Evolutionary conservation across 2,329 filamentous ascomycete genomes (phyloP).

Genomic region (Didymella exigua): DNA sequence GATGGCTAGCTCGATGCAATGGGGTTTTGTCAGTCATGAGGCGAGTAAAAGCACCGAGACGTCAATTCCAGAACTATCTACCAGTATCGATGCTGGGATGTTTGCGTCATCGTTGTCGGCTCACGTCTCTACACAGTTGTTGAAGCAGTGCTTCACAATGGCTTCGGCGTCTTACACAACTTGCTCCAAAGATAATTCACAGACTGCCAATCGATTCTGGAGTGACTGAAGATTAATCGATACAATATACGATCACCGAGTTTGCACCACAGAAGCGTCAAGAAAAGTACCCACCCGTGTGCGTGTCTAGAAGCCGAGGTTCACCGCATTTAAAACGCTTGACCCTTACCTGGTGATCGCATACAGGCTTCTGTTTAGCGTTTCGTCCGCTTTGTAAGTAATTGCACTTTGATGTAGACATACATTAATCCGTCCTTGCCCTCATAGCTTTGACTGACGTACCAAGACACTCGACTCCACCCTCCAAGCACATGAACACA

Average conservation of each 20-base stretch:
- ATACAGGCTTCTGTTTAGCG: constrained; percentile 5
- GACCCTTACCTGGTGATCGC: constrained; percentile 7
- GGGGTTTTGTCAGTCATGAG: neutral
- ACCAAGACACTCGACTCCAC: neutral
- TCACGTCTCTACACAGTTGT: neutral
- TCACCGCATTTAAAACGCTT: constrained; percentile 12
- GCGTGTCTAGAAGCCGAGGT: constrained; percentile 15
- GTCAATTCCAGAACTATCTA: neutral
- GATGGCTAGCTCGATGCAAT: neutral
- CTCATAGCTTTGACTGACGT: neutral
- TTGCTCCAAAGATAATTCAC: neutral
- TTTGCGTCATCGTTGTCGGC: constrained; percentile 1
- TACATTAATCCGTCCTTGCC: neutral
- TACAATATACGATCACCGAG: constrained; percentile 4
- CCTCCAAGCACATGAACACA: neutral
- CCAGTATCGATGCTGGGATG: neutral
- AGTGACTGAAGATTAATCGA: neutral
- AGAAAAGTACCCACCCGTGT: constrained; percentile 8
- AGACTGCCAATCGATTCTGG: too few relatives aligned
- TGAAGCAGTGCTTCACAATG: neutral
- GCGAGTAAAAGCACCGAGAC: neutral
- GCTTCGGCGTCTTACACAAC: neutral
- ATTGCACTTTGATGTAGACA: constrained; percentile 8
- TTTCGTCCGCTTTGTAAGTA: constrained; percentile 10
- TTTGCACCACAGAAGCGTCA: constrained; percentile 1